Conservation (phyloP, 768 basidiomycete species). For the Kwoniella heveanensis region DNA sequence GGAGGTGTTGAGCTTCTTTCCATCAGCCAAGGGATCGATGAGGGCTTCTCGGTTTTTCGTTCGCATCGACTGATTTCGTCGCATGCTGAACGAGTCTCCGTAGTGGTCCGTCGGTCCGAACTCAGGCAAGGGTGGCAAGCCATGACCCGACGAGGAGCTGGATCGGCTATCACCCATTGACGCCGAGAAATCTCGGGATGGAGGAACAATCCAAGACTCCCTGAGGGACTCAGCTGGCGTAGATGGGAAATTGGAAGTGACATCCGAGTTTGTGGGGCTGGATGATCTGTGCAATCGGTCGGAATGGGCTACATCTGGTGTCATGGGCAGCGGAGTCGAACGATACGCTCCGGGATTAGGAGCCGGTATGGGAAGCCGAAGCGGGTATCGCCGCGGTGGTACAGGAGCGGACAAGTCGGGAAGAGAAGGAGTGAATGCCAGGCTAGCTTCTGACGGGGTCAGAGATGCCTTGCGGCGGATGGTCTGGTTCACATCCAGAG, state of each 20-base stretch:
- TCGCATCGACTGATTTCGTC: conserved; percentile 2
- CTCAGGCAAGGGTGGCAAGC: conserved; percentile 16
- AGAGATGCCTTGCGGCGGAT: background rate
- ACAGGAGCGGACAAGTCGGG: conserved; percentile 1
- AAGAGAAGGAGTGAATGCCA: background rate
- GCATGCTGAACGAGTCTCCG: background rate
- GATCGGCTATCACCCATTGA: conserved; percentile 23
- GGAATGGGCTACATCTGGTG: conserved; percentile 14
- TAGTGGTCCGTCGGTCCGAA: background rate
- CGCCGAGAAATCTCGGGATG: conserved; percentile 2
- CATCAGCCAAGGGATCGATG: conserved; percentile 11
- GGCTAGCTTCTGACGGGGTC: background rate
- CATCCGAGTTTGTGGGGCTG: conserved; percentile 33
- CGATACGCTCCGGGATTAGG: background rate
- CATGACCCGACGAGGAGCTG: conserved; percentile 10
- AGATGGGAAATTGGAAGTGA: conserved; percentile 27
- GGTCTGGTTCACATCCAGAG: conserved; percentile 10
- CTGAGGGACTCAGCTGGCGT: conserved; percentile 31
- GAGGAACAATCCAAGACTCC: conserved; percentile 24
- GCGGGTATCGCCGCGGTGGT: conserved; percentile 6
- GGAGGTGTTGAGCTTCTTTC: conserved; percentile 3
- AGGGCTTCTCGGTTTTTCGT: conserved; percentile 10
- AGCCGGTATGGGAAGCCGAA: conserved; percentile 7
- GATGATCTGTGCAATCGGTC: conserved; percentile 12
- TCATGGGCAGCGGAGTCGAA: conserved; percentile 1